Conservation (phyloP, 2,329 filamentous ascomycete species). For the Metarhizium brunneum region DNA sequence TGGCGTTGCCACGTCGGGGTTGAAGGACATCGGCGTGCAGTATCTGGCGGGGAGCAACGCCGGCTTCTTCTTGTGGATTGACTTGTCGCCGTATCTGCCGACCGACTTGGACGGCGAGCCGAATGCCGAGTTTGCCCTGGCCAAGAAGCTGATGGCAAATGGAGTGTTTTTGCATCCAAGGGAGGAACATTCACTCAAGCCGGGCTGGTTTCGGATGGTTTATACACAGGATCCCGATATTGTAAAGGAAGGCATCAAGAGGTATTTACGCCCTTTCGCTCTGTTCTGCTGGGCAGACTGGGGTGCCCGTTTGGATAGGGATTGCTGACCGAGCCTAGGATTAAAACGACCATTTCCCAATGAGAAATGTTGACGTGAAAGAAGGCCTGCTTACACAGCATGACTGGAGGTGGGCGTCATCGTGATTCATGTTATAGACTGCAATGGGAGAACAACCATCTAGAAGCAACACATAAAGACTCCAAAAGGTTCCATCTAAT, state of each 20-base stretch:
- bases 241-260: slow-evolving; percentile 27
- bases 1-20: slow-evolving; percentile 23
- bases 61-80: slow-evolving; percentile 47
- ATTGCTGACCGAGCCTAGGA: neutral
- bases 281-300: neutral
- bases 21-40: slow-evolving; percentile 31
- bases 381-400: neutral
- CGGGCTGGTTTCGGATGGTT: slow-evolving; percentile 46
- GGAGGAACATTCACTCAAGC: slow-evolving; percentile 33
- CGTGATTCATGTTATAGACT: neutral
- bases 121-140: slow-evolving; percentile 34
- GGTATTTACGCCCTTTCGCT: slow-evolving; percentile 13
- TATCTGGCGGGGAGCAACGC: slow-evolving; percentile 41
- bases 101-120: slow-evolving; percentile 16
- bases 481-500: neutral
- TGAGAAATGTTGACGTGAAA: neutral
- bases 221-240: slow-evolving; percentile 31
- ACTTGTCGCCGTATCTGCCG: slow-evolving; percentile 36
- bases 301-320: neutral
- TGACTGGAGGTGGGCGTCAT: neutral
- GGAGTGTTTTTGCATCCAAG: slow-evolving; percentile 42
- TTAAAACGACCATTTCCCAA: slow-evolving; percentile 6
- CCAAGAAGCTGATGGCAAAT: slow-evolving; percentile 30
- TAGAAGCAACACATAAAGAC: neutral
- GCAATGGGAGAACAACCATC: neutral